Conservation (phyloP, 768 basidiomycete species). For the Psilocybe azurescens region DNA sequence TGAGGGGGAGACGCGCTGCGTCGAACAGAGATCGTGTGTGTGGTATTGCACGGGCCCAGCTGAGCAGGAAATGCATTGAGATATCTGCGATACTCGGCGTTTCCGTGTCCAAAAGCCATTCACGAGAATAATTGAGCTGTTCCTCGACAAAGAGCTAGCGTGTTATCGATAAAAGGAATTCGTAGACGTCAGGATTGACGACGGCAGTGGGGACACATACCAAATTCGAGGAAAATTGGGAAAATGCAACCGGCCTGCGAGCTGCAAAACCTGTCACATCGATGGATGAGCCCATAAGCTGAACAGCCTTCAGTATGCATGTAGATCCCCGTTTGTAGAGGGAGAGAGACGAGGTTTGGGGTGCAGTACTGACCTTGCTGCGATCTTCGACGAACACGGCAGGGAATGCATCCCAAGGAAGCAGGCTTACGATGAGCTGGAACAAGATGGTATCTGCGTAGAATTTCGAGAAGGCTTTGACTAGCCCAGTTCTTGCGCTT, state of each 20-base stretch:
- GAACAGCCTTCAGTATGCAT: not conserved
- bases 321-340: not conserved
- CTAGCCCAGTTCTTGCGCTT: conserved; percentile 48
- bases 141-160: conserved; percentile 37
- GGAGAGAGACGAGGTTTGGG: not conserved
- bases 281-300: conserved; percentile 42
- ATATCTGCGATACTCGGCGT: conserved; percentile 57
- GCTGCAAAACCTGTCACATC: conserved; percentile 40
- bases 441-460: conserved; percentile 54
- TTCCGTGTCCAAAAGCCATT: conserved; percentile 64
- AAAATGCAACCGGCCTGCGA: conserved; percentile 35
- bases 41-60: conserved; percentile 47
- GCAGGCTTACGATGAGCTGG: conserved; percentile 37
- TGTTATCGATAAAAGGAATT: not conserved
- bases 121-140: conserved; percentile 56
- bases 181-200: not conserved
- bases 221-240: conserved; percentile 50
- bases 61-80: conserved; percentile 51
- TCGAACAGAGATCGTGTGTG: not conserved
- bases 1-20: not conserved
- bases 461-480: conserved; percentile 51
- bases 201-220: conserved; percentile 32
- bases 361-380: conserved; percentile 39
- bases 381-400: conserved; percentile 56
- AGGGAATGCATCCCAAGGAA: conserved; percentile 56